phyloP scores from a whole-genome alignment of 345 rosid genomes.

The Sonneratia caseolaris region DNA sequence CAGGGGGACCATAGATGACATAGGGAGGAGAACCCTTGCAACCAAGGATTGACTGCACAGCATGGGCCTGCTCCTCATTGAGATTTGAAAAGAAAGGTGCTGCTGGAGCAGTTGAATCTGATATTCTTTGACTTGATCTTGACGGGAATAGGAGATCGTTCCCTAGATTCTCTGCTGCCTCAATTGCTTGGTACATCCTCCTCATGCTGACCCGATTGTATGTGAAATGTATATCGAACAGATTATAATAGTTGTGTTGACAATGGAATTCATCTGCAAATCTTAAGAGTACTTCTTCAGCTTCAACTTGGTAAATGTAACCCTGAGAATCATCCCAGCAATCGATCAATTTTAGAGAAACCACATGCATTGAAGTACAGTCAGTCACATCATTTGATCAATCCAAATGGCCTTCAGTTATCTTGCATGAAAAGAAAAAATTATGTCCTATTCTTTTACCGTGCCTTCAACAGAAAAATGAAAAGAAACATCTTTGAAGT shows the following conservation, averaged over 20 bases:
- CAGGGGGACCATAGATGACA: constrained; percentile 60
- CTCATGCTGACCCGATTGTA: constrained; percentile 38
- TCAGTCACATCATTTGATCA: background rate
- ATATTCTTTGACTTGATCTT: constrained; percentile 14
- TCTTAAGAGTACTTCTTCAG: constrained; percentile 46
- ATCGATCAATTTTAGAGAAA: constrained; percentile 2
- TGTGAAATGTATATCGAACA: constrained; percentile 28
- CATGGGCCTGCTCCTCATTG: constrained; percentile 43
- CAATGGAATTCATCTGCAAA: constrained; percentile 26
- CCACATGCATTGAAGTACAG: background rate
- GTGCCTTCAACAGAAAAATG: no score
- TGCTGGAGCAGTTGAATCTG: constrained; percentile 12
- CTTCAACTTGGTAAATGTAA: constrained; percentile 32
- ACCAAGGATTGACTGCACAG: constrained; percentile 39
- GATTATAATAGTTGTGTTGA: constrained; percentile 18
- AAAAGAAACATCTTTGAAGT: no score
- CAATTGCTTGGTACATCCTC: constrained; percentile 46
- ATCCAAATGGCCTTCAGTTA: background rate
- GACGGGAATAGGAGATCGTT: constrained; percentile 37
- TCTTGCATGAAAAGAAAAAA: no score
- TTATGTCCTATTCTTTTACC: no score
- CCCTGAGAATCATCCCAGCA: constrained; percentile 29
- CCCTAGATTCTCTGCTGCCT: constrained; percentile 32
- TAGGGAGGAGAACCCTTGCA: constrained; percentile 54
- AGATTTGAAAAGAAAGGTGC: constrained; percentile 26